Conservation (phyloP, 2,329 filamentous ascomycete genomes). For the Ophiosphaerella korrae region DNA sequence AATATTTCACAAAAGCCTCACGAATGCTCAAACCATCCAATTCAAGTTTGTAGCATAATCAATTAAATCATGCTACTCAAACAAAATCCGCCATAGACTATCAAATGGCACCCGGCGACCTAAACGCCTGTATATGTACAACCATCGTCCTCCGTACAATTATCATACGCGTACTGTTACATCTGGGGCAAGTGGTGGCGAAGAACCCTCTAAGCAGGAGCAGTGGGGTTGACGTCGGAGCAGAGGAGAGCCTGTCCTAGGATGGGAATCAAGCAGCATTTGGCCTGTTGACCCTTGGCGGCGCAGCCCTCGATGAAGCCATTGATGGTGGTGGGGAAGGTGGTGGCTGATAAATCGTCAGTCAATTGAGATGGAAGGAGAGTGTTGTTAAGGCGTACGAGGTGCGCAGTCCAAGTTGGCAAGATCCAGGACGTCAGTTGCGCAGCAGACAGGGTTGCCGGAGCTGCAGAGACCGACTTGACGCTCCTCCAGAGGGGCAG, state of each 20-base stretch:
- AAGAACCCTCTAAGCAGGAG: constrained; percentile 2
- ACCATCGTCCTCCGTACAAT: constrained; percentile 5
- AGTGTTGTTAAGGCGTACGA: constrained; percentile 50
- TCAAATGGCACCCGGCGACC: constrained; percentile 4
- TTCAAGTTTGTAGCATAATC: neutral
- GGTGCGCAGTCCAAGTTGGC: constrained; percentile 62
- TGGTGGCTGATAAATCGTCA: constrained; percentile 36
- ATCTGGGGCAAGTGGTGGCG: constrained; percentile 4
- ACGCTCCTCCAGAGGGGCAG: constrained; percentile 40
- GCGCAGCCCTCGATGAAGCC: constrained; percentile 57
- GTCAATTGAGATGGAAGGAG: neutral
- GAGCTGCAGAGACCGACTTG: constrained; percentile 43
- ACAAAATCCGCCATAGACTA: neutral
- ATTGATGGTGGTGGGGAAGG: constrained; percentile 46
- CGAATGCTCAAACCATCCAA: too few relatives aligned
- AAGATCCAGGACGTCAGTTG: constrained; percentile 64
- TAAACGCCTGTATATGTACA: constrained; percentile 6
- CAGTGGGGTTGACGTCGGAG: constrained; percentile 38
- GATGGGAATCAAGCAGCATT: constrained; percentile 63
- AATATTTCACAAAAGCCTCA: too few relatives aligned
- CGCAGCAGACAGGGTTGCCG: constrained; percentile 61
- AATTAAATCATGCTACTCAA: constrained; percentile 4
- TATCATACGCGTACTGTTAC: neutral
- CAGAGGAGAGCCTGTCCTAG: constrained; percentile 49
- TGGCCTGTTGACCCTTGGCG: constrained; percentile 59